Evolutionary conservation across 768 basidiomycete species (phyloP), one percentile per base, ranked within the genome.

Genomic region (Termitomyces sp.): DNA sequence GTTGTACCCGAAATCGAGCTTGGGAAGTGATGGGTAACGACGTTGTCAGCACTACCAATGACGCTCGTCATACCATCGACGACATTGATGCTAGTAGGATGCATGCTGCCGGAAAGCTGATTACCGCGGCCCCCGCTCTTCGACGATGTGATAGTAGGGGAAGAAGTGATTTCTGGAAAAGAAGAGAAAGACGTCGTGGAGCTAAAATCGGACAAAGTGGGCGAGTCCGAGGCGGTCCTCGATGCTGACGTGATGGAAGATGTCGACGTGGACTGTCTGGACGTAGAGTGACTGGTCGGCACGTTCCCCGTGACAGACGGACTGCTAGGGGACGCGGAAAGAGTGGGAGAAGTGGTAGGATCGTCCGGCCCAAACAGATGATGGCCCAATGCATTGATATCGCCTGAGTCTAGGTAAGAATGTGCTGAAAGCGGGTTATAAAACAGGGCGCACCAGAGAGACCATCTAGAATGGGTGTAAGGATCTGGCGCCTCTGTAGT

Each of bases 401-500:
- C 25, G 12, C 28, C 60, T 52, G 45, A 21, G 9, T 12, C 8
- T 23, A 23, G 27, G n/a, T 45, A 23, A 25, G 51, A 42, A 14
- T 30, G 7, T 30, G 37, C 21, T 43, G 37, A 34, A 40, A 34
- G n/a, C 16, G 10, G 14, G 25, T 7, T 12, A 35, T 10, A 44
- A 9, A 3, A 32, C 17, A 37, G 3, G n/a, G 9, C 53, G 14
- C 14, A 54, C 56, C 45, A 17, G 16, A 55, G 5, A 17, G 12
- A 2, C 16, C 16, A 7, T 44, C 56, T 21, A 30, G n/a, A 12
- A 28, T 17, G 5, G 6, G 11, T 1, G 23, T 42, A 3, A 57
- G 30, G 39, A 21, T 1, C 34, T 61, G 63, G 17, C 63, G 62
- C n/a, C 55, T 55, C 25, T 61, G 61, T 7, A 61, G 62, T 32